Evolutionary conservation across 139 green algal genomes (phyloP), one percentile per base, ranked within the genome.

Genomic region (Chlamydomonas incerta): DNA sequence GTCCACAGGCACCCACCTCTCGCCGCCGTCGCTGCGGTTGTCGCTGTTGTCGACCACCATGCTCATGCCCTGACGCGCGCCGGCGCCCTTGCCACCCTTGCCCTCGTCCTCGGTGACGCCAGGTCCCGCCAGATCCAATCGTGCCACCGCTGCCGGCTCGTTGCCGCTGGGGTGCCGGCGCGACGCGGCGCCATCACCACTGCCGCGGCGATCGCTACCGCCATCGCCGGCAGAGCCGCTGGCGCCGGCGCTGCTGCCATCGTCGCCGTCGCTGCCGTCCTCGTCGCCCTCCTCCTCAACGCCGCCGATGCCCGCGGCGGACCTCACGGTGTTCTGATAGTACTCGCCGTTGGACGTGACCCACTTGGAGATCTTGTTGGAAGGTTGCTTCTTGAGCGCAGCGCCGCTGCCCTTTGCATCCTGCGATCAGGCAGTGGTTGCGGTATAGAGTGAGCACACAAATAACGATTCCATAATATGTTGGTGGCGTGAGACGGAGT

Each of bases 21-120:
- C 74, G 31, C 55, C 74, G 18, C 74, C 74, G 29, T 81, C 74
- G 31, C 74, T 81, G 14, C 74, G 50, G n/a, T 80, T 52, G 31
- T 80, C 63, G 28, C 29, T 34, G 31, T 46, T 72, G 31, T 46
- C 31, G 9, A 50, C 41, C 41, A 50, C 41, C 41, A 50, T 50
- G 41, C 41, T 50, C 29, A 18, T 34, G 55, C 55, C 55, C 55
- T 62, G 20, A 10, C 20, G 20, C 55, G 55, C 55, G 20, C 55
- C 18, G 55, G 20, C 11, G 11, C 9, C 20, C 55, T 62, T 62
- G 11, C 8, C 55, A 10, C 55, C 17, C 55, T 62, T 62, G 55
- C 55, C 21, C 41, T 50, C 41, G 6, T 5, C 6, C 41, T 50
- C 41, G 8, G 5, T 8, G 6, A 5, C 41, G 41, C 8, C 41